Conservation (phyloP, 1,284 basidiomycete species). For the Marasmius fiardii region DNA sequence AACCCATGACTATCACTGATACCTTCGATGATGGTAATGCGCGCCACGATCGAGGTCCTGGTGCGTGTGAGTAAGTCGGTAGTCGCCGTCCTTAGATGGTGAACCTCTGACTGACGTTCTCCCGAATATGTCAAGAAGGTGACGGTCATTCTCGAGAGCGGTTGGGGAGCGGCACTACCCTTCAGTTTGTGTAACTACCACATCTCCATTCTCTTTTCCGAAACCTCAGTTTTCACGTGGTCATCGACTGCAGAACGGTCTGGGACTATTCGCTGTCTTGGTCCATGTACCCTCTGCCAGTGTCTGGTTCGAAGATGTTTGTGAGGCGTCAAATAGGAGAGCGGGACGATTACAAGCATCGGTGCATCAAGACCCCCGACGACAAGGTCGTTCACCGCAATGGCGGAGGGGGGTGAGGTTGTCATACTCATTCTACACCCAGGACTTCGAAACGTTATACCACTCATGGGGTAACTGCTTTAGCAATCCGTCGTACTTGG, state of each 20-base stretch:
- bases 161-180: constrained; percentile 14
- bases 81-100: too few species aligned
- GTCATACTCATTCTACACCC: constrained; percentile 15
- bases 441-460: constrained; percentile 17
- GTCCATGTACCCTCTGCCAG: constrained; percentile 16
- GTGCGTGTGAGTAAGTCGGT: constrained; percentile 5
- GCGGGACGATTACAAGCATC: constrained; percentile 9
- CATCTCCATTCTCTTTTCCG: not conserved
- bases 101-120: not conserved
- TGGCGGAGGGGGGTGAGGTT: constrained; percentile 16
- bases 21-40: constrained; percentile 15
- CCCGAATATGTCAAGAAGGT: not conserved
- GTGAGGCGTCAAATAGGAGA: constrained; percentile 16
- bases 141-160: constrained; percentile 13
- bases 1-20: constrained; percentile 14
- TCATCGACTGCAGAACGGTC: constrained; percentile 17
- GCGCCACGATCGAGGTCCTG: constrained; percentile 15
- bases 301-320: constrained; percentile 18
- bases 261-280: constrained; percentile 16
- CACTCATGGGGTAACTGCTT: constrained; percentile 15
- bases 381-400: constrained; percentile 19
- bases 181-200: not conserved
- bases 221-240: constrained; percentile 12
- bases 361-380: constrained; percentile 14
- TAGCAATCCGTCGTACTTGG: too few species aligned